phyloP scores from a whole-genome alignment of 164 flowering plant genomes.

The Stephania japonica region DNA sequence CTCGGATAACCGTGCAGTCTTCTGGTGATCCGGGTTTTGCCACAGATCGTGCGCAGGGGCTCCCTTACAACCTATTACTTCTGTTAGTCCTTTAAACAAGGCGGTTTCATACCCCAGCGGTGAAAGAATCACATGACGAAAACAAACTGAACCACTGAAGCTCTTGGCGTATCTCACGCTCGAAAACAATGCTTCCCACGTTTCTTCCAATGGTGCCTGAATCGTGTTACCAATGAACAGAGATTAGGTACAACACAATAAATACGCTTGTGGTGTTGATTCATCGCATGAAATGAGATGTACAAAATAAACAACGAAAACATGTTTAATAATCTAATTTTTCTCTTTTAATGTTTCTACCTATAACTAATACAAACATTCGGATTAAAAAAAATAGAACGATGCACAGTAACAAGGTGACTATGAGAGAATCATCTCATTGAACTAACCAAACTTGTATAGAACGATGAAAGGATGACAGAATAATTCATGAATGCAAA shows the following conservation, averaged over 20 bases:
- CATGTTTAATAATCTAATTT: neutral
- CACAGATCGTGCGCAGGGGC: constrained; percentile 60
- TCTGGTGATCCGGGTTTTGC: constrained; percentile 58
- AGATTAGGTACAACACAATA: neutral
- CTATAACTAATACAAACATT: neutral
- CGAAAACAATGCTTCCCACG: constrained; percentile 81
- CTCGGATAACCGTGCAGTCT: constrained; percentile 84
- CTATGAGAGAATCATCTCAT: no score
- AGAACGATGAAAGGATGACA: no score
- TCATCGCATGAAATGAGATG: neutral
- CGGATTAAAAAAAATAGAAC: no score
- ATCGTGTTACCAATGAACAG: constrained; percentile 8
- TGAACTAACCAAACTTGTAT: no score
- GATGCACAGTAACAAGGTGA: no score
- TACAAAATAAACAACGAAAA: neutral
- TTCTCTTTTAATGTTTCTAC: neutral
- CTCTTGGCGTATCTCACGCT: constrained; percentile 81
- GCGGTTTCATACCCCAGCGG: constrained; percentile 96
- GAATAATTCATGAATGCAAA: no score
- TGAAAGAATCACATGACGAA: constrained; percentile 70
- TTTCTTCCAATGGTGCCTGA: constrained; percentile 87
- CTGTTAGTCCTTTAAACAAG: constrained; percentile 67
- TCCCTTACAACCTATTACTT: constrained; percentile 60
- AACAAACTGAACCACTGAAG: constrained; percentile 76
- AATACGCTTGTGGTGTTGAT: neutral